Base-by-base conservation (phyloP, 202 grass and related monocot species). In the Bolboschoenoplectus hybrid region DNA sequence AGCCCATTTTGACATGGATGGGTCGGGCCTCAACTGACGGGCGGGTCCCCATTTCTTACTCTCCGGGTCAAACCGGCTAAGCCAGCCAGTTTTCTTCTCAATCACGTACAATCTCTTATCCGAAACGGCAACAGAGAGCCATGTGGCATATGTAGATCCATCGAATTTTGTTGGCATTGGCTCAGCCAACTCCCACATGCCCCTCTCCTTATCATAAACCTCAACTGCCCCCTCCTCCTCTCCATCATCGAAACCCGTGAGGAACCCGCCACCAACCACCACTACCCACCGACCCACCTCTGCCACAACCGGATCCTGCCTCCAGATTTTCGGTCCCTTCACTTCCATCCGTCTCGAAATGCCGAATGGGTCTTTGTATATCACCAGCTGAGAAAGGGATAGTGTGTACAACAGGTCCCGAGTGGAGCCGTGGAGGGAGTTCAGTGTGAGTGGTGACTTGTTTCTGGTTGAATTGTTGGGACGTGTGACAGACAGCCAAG, bases 31-130 rank as follows among this genome's bases (percentile, higher is more conserved):
- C 34, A 97, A 84, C 6, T 14, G 88, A 2, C 86, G 60, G 0
- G 75, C 85, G 0, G 88, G 83, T 0, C 89, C 91, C 95, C 95
- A 97, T 26, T 38, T 88, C 81, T 83, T 85, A 8, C 2, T 71
- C 60, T 85, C 89, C 26, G 92, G 91, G 40, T 95, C 88, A 88
- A 97, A 97, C 89, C 87, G 90, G 89, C 92, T 95, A 35, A 87
- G 62, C 71, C 91, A 93, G 7, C 87, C 92, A 47, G 63, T 84
- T 52, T 63, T 67, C 63, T 86, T 85, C 53, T 97, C 95, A 2
- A 80, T 67, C 5, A 97, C 58, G 46, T 95, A 97, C 70, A 97
- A 76, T 60, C 91, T 65, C 14, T 61, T 40, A 19, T 89, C 88
- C 12, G 88, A 91, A 52, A 86, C 82, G 14, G 89, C 92, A 12